A percentile compares a stretch with the other conserved stretches of the same genome.
phyloP scores from a whole-genome alignment of 2,329 filamentous ascomycete species.

The Drechslera avenae region DNA sequence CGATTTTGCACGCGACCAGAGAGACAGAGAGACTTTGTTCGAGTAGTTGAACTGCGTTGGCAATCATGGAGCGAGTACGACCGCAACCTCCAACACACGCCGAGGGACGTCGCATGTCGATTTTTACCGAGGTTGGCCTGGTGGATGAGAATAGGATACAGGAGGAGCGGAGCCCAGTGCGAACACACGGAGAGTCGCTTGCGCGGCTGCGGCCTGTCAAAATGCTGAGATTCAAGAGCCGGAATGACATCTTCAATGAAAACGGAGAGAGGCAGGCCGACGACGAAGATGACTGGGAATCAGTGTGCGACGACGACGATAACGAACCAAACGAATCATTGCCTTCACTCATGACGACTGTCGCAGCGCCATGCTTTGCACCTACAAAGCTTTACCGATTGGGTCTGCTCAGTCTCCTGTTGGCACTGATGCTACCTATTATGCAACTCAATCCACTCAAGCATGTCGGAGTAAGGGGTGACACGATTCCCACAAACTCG shows the following conservation, averaged over 20 bases:
- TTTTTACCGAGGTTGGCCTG: slow-evolving; percentile 47
- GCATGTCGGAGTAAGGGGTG: slow-evolving; percentile 34
- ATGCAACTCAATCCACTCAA: slow-evolving; percentile 37
- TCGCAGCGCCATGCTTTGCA: slow-evolving; percentile 11
- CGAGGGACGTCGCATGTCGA: slow-evolving; percentile 36
- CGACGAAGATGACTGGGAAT: slow-evolving; percentile 36
- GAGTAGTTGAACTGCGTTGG: background rate
- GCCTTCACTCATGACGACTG: background rate
- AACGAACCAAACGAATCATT: slow-evolving; percentile 24
- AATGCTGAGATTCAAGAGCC: slow-evolving; percentile 42
- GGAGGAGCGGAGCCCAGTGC: slow-evolving; percentile 38
- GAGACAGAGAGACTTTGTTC: background rate
- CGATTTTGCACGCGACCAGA: slow-evolving; percentile 17
- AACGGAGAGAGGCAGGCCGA: slow-evolving; percentile 10
- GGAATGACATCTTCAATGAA: slow-evolving; percentile 33
- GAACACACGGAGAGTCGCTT: slow-evolving; percentile 26
- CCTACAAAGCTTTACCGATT: slow-evolving; percentile 35
- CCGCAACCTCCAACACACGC: slow-evolving; percentile 28
- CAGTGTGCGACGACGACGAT: slow-evolving; percentile 29
- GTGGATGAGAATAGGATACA: slow-evolving; percentile 40
- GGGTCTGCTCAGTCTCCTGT: slow-evolving; percentile 34
- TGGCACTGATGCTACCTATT: slow-evolving; percentile 43
- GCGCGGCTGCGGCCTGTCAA: slow-evolving; percentile 33
- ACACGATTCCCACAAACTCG: slow-evolving; percentile 28
- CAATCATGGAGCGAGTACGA: slow-evolving; percentile 36